phyloP scores from a whole-genome alignment of 495 filamentous ascomycete species.

The Penicillium longicatenatum region DNA sequence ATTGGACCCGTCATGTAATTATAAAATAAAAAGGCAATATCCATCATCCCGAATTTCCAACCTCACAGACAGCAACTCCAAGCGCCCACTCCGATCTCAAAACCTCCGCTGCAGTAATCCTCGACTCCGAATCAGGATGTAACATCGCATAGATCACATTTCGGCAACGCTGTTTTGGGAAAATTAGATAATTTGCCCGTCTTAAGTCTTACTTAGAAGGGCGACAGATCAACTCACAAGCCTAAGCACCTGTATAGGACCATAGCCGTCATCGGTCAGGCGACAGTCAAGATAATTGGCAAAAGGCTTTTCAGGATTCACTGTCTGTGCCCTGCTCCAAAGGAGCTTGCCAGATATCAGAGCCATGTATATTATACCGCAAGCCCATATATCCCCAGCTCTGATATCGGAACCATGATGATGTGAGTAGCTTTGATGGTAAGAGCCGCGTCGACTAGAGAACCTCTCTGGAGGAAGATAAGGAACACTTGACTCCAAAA shows the following conservation, averaged over 20 bases:
- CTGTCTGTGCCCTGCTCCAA: constrained; percentile 9
- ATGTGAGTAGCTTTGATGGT: neutral
- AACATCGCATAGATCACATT: constrained; percentile 96
- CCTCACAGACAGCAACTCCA: constrained; percentile 84
- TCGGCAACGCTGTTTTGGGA: constrained; percentile 52
- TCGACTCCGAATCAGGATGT: constrained; percentile 72
- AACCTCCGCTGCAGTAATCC: constrained; percentile 86
- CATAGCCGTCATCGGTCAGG: neutral
- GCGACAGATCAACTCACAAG: neutral
- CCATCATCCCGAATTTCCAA: constrained; percentile 54
- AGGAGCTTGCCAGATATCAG: constrained; percentile 15
- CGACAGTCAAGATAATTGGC: neutral
- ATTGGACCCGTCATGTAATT: neutral
- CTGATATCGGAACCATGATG: constrained; percentile 9
- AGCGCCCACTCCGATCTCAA: constrained; percentile 90
- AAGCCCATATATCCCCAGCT: constrained; percentile 25
- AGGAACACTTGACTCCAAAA: constrained; percentile 9
- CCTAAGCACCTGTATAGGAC: neutral
- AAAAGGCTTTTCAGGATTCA: neutral
- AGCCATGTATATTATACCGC: constrained; percentile 23
- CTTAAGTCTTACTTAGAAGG: neutral
- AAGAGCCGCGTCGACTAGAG: neutral
- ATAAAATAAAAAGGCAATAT: neutral
- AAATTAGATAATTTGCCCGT: neutral
- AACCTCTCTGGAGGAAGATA: constrained; percentile 21